Percentiles rank a stretch among this genome's conserved stretches.
Conservation (phyloP, 768 basidiomycete species). For the Mycena metata region DNA sequence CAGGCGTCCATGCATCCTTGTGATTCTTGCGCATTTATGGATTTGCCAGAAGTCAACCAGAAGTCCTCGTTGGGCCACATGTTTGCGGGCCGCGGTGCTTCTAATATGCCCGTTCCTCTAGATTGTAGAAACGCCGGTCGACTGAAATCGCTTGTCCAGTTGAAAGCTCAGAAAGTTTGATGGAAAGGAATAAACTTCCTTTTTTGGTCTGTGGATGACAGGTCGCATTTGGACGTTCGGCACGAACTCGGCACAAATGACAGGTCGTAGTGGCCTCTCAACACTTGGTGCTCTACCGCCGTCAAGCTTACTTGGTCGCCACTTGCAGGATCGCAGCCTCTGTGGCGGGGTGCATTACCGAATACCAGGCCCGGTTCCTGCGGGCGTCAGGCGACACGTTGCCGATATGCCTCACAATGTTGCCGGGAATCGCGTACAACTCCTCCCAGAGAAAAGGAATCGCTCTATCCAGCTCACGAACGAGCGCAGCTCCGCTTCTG, state of each 20-base stretch:
- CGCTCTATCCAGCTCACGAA: not conserved
- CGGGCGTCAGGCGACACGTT: constrained; percentile 17
- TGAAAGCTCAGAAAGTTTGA: too few species aligned
- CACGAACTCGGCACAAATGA: not conserved
- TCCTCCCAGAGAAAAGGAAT: not conserved
- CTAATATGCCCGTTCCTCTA: too few species aligned
- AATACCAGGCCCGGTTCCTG: constrained; percentile 26
- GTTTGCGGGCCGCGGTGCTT: too few species aligned
- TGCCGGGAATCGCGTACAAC: constrained; percentile 3
- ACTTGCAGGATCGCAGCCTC: constrained; percentile 1
- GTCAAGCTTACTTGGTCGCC: constrained; percentile 22
- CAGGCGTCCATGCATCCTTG: not conserved
- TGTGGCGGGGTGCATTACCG: constrained; percentile 19
- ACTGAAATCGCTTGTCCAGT: too few species aligned
- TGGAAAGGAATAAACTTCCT: too few species aligned
- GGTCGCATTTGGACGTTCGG: not conserved
- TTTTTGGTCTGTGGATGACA: too few species aligned
- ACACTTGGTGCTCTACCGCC: constrained; percentile 1
- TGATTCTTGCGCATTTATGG: constrained; percentile 9
- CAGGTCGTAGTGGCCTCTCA: not conserved
- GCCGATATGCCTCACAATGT: not conserved
- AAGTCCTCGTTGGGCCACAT: not conserved
- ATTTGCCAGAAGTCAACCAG: not conserved
- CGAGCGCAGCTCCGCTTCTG: not conserved
- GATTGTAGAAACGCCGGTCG: too few species aligned